Conservation (phyloP, 23 red algal genomes). For the Cyanidioschyzon merolae region DNA sequence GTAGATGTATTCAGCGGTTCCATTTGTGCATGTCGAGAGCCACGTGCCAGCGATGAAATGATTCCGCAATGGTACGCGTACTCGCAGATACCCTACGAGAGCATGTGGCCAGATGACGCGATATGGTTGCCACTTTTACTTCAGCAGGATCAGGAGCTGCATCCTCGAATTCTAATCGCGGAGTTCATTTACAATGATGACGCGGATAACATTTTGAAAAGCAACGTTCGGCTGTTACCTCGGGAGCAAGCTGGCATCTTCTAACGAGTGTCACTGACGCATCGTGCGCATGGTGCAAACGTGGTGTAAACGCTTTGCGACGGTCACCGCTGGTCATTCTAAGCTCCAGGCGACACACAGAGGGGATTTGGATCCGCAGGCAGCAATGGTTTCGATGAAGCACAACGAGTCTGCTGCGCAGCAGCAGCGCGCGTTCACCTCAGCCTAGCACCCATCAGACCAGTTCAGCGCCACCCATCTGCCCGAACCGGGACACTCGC, state of each 20-base stretch:
- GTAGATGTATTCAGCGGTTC: background rate
- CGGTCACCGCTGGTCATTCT: background rate
- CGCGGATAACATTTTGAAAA: background rate
- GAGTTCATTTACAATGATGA: background rate
- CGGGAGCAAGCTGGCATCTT: background rate
- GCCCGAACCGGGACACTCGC: background rate
- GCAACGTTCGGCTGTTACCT: background rate
- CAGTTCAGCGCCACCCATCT: background rate
- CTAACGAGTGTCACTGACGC: background rate
- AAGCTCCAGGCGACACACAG: background rate
- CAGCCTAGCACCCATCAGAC: no score
- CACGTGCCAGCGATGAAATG: slow-evolving; percentile 4
- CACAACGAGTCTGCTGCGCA: no score
- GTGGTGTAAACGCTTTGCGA: background rate
- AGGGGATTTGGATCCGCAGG: no score
- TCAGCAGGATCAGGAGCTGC: background rate
- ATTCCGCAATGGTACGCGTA: background rate
- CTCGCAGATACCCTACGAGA: background rate
- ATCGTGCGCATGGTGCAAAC: background rate
- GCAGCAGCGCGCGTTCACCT: no score
- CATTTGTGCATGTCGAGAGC: background rate
- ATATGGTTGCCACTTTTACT: background rate
- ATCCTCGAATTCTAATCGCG: background rate
- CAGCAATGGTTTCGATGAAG: no score
- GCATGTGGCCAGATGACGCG: slow-evolving; percentile 11